Conservation (phyloP, 1,284 basidiomycete genomes). For the Moesziomyces aphidis region DNA sequence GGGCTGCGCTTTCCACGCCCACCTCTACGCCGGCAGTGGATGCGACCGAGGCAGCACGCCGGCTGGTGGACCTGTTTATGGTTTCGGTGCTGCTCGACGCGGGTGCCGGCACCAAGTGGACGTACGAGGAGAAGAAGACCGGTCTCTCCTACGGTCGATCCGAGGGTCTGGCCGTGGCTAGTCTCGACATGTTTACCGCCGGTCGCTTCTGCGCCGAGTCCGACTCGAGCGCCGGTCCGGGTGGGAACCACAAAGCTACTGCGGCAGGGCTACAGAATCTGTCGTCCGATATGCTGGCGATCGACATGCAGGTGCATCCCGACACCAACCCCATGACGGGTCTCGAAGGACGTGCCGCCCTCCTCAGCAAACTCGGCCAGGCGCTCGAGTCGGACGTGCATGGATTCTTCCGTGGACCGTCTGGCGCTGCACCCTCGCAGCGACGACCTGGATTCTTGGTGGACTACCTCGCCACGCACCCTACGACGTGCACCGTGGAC, state of each 20-base stretch:
- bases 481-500: conserved; percentile 65
- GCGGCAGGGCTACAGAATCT: conserved; percentile 79
- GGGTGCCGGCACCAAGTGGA: conserved; percentile 87
- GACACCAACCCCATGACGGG: conserved; percentile 86
- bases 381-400: conserved; percentile 36
- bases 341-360: conserved; percentile 82
- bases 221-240: not conserved
- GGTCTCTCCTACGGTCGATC: conserved; percentile 78
- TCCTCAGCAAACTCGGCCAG: conserved; percentile 68
- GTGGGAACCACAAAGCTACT: conserved; percentile 62
- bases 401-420: conserved; percentile 49
- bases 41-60: conserved; percentile 59
- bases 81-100: conserved; percentile 94
- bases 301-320: conserved; percentile 82
- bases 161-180: conserved; percentile 92
- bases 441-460: conserved; percentile 36
- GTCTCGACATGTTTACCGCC: conserved; percentile 83
- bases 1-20: conserved; percentile 17
- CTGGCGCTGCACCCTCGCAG: not conserved
- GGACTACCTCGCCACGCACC: conserved; percentile 75
- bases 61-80: conserved; percentile 89
- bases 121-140: conserved; percentile 76
- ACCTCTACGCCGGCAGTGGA: conserved; percentile 8
- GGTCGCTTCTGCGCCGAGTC: conserved; percentile 21
- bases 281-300: conserved; percentile 75